Evolutionary conservation across 352 stramenopile species (phyloP).

Genomic region (Pythium rishiriense): DNA sequence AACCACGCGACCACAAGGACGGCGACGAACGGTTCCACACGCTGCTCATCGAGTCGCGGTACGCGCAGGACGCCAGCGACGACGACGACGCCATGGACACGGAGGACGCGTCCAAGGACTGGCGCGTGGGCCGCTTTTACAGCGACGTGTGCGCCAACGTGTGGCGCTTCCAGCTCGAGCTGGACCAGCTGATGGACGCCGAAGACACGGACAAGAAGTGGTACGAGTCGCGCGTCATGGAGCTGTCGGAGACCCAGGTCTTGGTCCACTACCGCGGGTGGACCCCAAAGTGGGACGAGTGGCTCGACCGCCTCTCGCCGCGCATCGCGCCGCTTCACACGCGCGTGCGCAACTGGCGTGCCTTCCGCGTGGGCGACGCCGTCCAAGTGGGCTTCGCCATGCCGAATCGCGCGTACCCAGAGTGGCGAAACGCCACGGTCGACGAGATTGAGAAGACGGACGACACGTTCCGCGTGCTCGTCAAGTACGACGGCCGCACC

Average conservation of each 20-base stretch:
- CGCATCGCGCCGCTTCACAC: slow-evolving; percentile 92
- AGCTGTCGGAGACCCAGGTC: slow-evolving; percentile 34
- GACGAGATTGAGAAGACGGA: slow-evolving; percentile 31
- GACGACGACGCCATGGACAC: background rate
- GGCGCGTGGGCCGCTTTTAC: slow-evolving; percentile 57
- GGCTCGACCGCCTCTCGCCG: slow-evolving; percentile 86
- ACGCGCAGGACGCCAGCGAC: background rate
- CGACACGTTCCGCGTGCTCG: slow-evolving; percentile 37
- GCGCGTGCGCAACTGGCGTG: slow-evolving; percentile 67
- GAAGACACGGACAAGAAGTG: slow-evolving; percentile 80
- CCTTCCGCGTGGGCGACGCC: slow-evolving; percentile 54
- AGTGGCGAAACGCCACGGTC: slow-evolving; percentile 62
- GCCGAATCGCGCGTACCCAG: slow-evolving; percentile 41
- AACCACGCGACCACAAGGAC: slow-evolving; percentile 50
- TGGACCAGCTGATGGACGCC: slow-evolving; percentile 67
- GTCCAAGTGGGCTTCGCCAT: slow-evolving; percentile 50
- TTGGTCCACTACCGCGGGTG: slow-evolving; percentile 97
- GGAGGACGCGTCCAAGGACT: slow-evolving; percentile 34
- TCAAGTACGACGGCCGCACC: slow-evolving; percentile 47
- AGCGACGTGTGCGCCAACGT: slow-evolving; percentile 58
- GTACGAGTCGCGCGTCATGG: slow-evolving; percentile 67
- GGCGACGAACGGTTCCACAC: slow-evolving; percentile 30
- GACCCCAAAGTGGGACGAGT: slow-evolving; percentile 97
- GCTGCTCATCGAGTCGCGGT: slow-evolving; percentile 2
- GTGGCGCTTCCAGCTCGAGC: slow-evolving; percentile 61